A percentile compares a stretch with the other conserved stretches of the same genome.
phyloP scores from a whole-genome alignment of 2,329 filamentous ascomycete species.

The Colletotrichum cereale region DNA sequence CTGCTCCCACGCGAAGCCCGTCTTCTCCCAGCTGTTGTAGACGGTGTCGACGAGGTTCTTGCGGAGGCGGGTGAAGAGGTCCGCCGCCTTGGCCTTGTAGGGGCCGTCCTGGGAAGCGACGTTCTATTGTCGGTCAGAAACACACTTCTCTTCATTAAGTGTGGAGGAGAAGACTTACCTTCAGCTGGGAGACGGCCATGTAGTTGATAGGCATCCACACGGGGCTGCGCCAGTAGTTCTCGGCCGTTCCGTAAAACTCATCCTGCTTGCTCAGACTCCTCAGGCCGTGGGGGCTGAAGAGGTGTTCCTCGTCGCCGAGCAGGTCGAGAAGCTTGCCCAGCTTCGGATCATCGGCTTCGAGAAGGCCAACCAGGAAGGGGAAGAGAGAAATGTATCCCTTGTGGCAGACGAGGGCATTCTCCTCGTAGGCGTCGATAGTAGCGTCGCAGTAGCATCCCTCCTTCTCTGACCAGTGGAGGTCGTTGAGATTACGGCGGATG shows the following conservation, averaged over 20 bases:
- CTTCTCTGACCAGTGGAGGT: constrained; percentile 90
- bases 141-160: background rate
- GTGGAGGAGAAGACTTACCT: constrained; percentile 66
- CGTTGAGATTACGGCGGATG: constrained; percentile 87
- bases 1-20: constrained; percentile 98
- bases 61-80: constrained; percentile 81
- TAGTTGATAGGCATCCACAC: constrained; percentile 99
- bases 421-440: constrained; percentile 95
- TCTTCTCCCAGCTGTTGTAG: constrained; percentile 87
- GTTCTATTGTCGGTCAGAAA: constrained; percentile 58
- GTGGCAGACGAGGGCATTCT: constrained; percentile 90
- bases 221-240: constrained; percentile 97
- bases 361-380: constrained; percentile 87
- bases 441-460: constrained; percentile 92
- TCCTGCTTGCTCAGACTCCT: constrained; percentile 88
- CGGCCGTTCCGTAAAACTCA: constrained; percentile 85
- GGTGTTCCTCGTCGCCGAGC: constrained; percentile 82
- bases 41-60: constrained; percentile 91
- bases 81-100: constrained; percentile 74
- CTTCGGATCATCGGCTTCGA: constrained; percentile 79
- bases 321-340: constrained; percentile 82
- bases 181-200: constrained; percentile 81
- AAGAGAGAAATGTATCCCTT: constrained; percentile 96
- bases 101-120: constrained; percentile 76
- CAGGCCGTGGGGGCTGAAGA: constrained; percentile 93